Evolutionary conservation across 2,329 filamentous ascomycete species (phyloP).

Genomic region (Pseudogymnoascus sp.): DNA sequence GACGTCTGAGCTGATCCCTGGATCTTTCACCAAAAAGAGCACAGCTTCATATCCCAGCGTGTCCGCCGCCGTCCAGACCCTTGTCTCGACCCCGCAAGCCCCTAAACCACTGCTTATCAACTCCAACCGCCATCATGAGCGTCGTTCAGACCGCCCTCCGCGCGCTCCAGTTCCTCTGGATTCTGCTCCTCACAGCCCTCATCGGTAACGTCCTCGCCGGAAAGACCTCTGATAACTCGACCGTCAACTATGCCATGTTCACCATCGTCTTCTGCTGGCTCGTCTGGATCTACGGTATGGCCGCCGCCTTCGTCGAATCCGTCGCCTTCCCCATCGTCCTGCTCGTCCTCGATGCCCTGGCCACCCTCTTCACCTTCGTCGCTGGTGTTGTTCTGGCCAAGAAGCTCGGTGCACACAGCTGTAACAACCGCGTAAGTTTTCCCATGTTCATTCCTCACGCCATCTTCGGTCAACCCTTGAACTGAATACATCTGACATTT

Average conservation of each 20-base stretch:
- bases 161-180: conserved; percentile 22
- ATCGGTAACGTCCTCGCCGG: conserved; percentile 34
- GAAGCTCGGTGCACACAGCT: conserved; percentile 61
- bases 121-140: conserved; percentile 12
- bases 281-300: conserved; percentile 54
- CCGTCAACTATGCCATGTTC: conserved; percentile 56
- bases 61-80: background rate
- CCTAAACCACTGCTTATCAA: background rate
- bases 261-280: conserved; percentile 59
- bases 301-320: conserved; percentile 44
- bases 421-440: conserved; percentile 46
- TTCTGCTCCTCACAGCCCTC: conserved; percentile 25
- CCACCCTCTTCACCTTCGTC: conserved; percentile 60
- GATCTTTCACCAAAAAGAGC: conserved; percentile 2
- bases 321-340: conserved; percentile 45
- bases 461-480: background rate
- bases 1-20: background rate
- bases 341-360: conserved; percentile 48
- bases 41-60: conserved; percentile 8
- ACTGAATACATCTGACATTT: background rate
- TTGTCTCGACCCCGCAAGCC: background rate
- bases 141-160: conserved; percentile 22
- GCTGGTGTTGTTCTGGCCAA: conserved; percentile 62
- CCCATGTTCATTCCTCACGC: background rate
- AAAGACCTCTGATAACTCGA: conserved; percentile 55